Evolutionary conservation across 495 filamentous ascomycete genomes (phyloP).

Genomic region (Glonium stellatum): DNA sequence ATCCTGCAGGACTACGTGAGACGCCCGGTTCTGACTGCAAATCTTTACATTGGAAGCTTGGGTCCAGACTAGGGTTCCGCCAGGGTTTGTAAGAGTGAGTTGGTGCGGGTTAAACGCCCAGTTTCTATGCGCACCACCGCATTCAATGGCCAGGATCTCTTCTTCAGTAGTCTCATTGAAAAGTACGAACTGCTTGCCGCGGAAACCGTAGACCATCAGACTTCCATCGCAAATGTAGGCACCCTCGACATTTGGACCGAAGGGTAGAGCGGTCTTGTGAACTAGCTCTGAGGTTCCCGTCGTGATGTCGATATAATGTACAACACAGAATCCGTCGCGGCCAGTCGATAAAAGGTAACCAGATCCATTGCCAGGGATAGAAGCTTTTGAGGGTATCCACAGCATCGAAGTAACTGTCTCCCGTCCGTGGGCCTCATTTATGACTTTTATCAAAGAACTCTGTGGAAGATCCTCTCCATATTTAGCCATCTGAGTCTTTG

Average conservation of each 20-base stretch:
- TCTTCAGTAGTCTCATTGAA: constrained; percentile 64
- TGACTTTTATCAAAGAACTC: constrained; percentile 16
- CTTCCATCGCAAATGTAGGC: constrained; percentile 50
- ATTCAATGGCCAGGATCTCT: constrained; percentile 63
- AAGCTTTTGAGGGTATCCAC: constrained; percentile 9
- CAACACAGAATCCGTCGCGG: constrained; percentile 65
- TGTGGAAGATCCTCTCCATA: constrained; percentile 26
- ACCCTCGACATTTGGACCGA: constrained; percentile 63
- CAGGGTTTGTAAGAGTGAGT: constrained; percentile 7
- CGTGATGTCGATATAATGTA: constrained; percentile 39
- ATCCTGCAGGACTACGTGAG: constrained; percentile 49
- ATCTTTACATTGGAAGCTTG: constrained; percentile 49
- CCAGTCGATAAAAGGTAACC: constrained; percentile 58
- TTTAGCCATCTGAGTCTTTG: background rate
- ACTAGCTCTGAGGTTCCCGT: constrained; percentile 34
- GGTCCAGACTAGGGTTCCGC: constrained; percentile 47
- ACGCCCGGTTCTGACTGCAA: constrained; percentile 42
- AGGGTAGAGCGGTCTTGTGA: constrained; percentile 51
- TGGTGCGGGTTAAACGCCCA: constrained; percentile 53
- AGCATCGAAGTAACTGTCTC: constrained; percentile 66
- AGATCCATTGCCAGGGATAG: constrained; percentile 23
- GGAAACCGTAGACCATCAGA: constrained; percentile 74
- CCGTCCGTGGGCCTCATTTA: constrained; percentile 45
- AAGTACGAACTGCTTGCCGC: constrained; percentile 65
- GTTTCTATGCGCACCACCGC: constrained; percentile 73